Base-by-base conservation (phyloP, 2,329 filamentous ascomycete genomes). In the Sarocladium kiliense region DNA sequence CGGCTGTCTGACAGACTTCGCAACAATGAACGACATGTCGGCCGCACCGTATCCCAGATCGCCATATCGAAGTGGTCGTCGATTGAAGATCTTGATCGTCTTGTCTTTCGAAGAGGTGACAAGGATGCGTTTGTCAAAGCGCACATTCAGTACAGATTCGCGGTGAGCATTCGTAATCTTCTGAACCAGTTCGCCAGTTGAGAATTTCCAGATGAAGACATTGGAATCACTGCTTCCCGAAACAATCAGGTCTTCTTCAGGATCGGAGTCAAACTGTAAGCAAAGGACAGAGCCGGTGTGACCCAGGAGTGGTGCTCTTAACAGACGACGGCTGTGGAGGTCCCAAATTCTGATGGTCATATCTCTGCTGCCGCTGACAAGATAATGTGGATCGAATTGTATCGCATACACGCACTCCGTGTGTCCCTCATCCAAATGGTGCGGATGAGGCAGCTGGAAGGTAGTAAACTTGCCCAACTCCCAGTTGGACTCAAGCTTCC, bases 21-120 rank as follows among this genome's bases (percentile, higher is more conserved):
- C 12, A 11, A 45, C 11, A 5, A 26, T 18, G 27, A 32, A 47
- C n/a, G 37, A 14, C 3, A 5, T 54, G 19, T 74, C 66, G 2
- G 63, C 56, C 1, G 62, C 64, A 2, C 69, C 69, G 67, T 85
- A 86, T 6, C 83, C 84, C 2, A 78, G 59, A 32, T 86, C 82
- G 21, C 82, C 82, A 42, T 79, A 75, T 30, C 74, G 74, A n/a
- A 96, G 74, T 18, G 84, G 77, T 18, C 76, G 79, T 4, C 94
- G 85, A 68, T 93, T 97, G 82, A 96, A 99, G 18, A 99, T 86
- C 70, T 97, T 97, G 77, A 99, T 96, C 0, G 88, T 88, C 70
- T 92, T 95, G 70, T 99, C 94, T 69, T 99, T 99, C 50, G 93
- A 97, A 65, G 94, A 97, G 0, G 94, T 99, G 12, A 97, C 91